Base-by-base conservation (phyloP, 768 basidiomycete species). In the Tricholomella constricta region DNA sequence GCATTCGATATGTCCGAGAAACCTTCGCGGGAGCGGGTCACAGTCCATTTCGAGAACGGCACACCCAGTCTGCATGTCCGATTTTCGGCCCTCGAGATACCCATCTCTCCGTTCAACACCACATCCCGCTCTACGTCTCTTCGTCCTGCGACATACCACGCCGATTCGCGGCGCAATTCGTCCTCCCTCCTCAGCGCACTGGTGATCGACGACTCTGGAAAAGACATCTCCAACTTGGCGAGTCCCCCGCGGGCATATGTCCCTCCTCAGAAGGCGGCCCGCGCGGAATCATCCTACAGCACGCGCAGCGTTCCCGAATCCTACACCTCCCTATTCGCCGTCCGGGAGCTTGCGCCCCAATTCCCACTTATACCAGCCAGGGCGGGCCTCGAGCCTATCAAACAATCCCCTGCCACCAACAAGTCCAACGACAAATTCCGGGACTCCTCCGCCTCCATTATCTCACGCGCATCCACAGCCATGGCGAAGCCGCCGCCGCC, bases 51-150 rank as follows among this genome's bases (percentile, higher is more conserved):
- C 48, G 69, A 72, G 37, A 62, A 65, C 22, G 81, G 76, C 27
- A 72, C 80, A 1, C 84, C 85, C 25, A 74, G 67, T 27, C 69
- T 86, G 19, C 70, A 78, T 31, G 73, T 86, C 62, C 81, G 84
- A 11, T 81, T 85, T 59, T 85, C 85, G 0, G 56, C 54, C 8
- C 61, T 81, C 32, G 76, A 77, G 41, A 55, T 80, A 22, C 80
- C 82, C 19, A 69, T 56, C 25, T 71, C 80, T 17, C 80, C 59
- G 1, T 74, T 14, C 59, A 48, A 27, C n/a, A 19, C n/a, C 5
- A 32, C 34, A 37, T 42, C 48, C 17, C 45, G 36, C 27, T 25
- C 22, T 10, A 2, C 29, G 19, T 46, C 45, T 14, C 51, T n/a
- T 3, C 44, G 23, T n/a, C 41, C 20, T 27, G 17, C 26, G 25